Evolutionary conservation across 2,329 filamentous ascomycete genomes (phyloP), one percentile per base, ranked within the genome.

Genomic region (Pseudogymnoascus sp.): DNA sequence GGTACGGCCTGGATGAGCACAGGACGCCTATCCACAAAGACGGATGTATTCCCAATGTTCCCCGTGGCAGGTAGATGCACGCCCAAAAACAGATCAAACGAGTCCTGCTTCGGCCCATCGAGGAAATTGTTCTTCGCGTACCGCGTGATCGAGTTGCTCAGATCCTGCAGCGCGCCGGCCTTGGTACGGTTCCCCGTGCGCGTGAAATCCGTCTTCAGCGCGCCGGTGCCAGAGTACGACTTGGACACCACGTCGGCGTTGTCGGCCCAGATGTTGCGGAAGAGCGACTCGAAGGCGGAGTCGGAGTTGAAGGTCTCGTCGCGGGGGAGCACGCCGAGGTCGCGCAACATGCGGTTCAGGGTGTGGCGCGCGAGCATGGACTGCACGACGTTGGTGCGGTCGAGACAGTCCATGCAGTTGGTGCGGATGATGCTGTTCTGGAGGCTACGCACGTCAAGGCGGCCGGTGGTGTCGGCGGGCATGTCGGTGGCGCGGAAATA

Each of bases 351-450:
- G 66, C 92, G 87, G 65, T 92, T 92, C 40, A 99, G 79, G 12
- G 90, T 89, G 83, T 87, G 92, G 60, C 93, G 88, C 8, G 90
- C 94, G 63, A 99, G 84, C 89, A 97, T 96, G 74, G 91, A 96
- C 76, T 99, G 94, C 3, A 99, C 91, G 5, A 99, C 92, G 70
- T 99, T 99, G 60, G 94, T 99, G 60, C 94, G 89, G 75, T 99
- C 94, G 12, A 99, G 83, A 68, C 95, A 99, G 76, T 99, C 94
- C 94, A 99, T 99, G 78, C 94, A 99, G 74, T 99, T 99, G 39
- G 94, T 97, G 61, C 94, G 87, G 66, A 99, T 92, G 13, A 97
- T 92, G 64, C 90, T 92, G 1, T 86, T 90, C 79, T 99, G 94
- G 66, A 85, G 82, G 65, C 84, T 87, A 66, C 92, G 87, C 35